Evolutionary conservation across 2,329 filamentous ascomycete genomes (phyloP).

Genomic region (Ceratocystis lukuohia): DNA sequence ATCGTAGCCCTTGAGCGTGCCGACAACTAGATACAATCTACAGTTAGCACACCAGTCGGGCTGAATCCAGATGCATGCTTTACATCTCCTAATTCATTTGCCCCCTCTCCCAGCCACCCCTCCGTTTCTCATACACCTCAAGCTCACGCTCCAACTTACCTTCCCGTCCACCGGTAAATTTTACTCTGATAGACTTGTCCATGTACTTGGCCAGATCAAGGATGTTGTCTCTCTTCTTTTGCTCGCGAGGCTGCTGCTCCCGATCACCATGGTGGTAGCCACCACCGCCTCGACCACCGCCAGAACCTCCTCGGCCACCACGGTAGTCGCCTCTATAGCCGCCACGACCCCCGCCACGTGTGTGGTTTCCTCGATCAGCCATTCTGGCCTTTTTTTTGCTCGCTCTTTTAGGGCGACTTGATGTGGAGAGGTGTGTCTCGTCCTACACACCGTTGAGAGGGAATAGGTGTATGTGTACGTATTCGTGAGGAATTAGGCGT

Average conservation of each 20-base stretch:
- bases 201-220: conserved; percentile 90
- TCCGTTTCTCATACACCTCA: neutral
- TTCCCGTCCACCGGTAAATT: conserved; percentile 90
- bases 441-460: neutral
- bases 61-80: neutral
- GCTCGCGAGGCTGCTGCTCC: conserved; percentile 47
- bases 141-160: conserved; percentile 37
- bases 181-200: conserved; percentile 90
- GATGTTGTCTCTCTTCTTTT: conserved; percentile 92
- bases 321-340: conserved; percentile 29
- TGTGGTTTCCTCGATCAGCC: conserved; percentile 21
- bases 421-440: neutral
- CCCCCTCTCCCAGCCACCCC: neutral
- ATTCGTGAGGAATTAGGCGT: too few species aligned
- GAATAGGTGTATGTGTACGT: neutral
- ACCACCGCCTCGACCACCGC: conserved; percentile 35
- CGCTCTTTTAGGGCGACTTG: neutral
- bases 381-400: neutral
- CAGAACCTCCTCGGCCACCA: conserved; percentile 32
- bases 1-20: conserved; percentile 87
- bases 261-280: conserved; percentile 31
- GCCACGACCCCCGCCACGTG: conserved; percentile 36
- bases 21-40: conserved; percentile 51
- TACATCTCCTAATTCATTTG: neutral
- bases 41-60: conserved; percentile 14